phyloP scores from a whole-genome alignment of 2,329 filamentous ascomycete genomes.

The Neophaeococcomyces aloes region DNA sequence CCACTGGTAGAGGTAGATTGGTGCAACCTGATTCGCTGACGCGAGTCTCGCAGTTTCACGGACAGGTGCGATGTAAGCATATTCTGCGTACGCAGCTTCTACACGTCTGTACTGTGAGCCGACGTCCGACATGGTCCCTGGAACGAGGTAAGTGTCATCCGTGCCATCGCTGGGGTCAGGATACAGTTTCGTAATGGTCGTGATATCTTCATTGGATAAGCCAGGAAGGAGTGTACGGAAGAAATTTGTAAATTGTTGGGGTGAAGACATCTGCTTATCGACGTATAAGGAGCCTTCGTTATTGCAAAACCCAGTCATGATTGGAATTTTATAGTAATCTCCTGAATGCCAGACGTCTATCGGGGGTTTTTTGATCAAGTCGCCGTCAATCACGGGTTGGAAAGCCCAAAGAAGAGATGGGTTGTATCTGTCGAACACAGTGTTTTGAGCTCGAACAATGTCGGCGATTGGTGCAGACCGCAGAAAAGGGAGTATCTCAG shows the following conservation, averaged over 20 bases:
- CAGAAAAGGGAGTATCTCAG: conserved; percentile 30
- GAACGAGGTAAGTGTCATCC: conserved; percentile 46
- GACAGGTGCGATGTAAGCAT: conserved; percentile 41
- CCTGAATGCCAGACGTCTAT: conserved; percentile 48
- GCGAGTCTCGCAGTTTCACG: conserved; percentile 34
- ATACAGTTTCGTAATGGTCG: conserved; percentile 48
- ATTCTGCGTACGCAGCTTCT: conserved; percentile 40
- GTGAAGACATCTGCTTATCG: conserved; percentile 47
- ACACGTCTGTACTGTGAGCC: conserved; percentile 44
- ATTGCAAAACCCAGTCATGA: conserved; percentile 60
- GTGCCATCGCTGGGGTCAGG: too few species aligned
- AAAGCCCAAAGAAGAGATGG: conserved; percentile 46
- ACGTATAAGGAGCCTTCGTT: conserved; percentile 61
- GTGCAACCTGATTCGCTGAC: conserved; percentile 27
- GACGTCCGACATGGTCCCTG: conserved; percentile 23
- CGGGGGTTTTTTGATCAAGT: conserved; percentile 48
- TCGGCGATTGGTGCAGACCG: conserved; percentile 29
- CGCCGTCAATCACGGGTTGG: conserved; percentile 44
- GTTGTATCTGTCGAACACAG: conserved; percentile 39
- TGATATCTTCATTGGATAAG: conserved; percentile 34
- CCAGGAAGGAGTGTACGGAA: conserved; percentile 55
- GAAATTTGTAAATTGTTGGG: conserved; percentile 55
- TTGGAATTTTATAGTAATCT: conserved; percentile 46
- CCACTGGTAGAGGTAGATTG: conserved; percentile 48
- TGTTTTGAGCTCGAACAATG: conserved; percentile 34